These are phyloP conservation scores for Penicillium sp. DNA, from an alignment of 2,329 filamentous ascomycete species.

Conservation along the genomic window DNA sequence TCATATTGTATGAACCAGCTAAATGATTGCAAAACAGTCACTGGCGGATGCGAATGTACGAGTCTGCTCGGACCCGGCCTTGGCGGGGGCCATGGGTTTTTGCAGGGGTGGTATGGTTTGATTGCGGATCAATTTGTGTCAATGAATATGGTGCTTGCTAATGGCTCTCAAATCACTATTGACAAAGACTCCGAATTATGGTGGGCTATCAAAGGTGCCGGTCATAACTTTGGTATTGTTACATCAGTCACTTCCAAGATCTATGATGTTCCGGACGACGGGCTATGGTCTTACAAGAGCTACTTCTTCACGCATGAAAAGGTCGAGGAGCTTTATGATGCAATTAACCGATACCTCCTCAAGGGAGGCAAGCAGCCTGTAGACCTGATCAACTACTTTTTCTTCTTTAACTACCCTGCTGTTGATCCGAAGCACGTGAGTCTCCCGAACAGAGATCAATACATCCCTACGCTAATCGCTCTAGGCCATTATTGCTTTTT, in stretches of 20 bases:
- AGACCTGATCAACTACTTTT: conserved; percentile 51
- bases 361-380: too few species aligned
- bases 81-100: conserved; percentile 59
- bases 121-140: conserved; percentile 56
- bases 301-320: conserved; percentile 52
- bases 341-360: conserved; percentile 49
- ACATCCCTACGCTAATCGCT: background rate
- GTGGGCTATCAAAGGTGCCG: conserved; percentile 59
- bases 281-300: conserved; percentile 42
- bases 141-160: conserved; percentile 54
- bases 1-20: background rate
- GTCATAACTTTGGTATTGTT: conserved; percentile 61
- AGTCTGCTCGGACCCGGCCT: conserved; percentile 52
- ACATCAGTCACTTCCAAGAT: conserved; percentile 51
- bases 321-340: conserved; percentile 50
- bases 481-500: background rate
- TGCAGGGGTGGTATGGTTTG: conserved; percentile 57
- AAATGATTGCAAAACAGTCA: conserved; percentile 26
- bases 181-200: conserved; percentile 52
- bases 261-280: conserved; percentile 42
- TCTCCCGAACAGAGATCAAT: too few species aligned
- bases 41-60: conserved; percentile 56
- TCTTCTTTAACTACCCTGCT: conserved; percentile 27
- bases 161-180: conserved; percentile 46
- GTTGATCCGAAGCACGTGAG: conserved; percentile 18